Percentiles rank a stretch among this genome's conserved stretches.
Evolutionary conservation across 495 filamentous ascomycete species (phyloP).

Genomic region (Aspergillus heteromorphus): DNA sequence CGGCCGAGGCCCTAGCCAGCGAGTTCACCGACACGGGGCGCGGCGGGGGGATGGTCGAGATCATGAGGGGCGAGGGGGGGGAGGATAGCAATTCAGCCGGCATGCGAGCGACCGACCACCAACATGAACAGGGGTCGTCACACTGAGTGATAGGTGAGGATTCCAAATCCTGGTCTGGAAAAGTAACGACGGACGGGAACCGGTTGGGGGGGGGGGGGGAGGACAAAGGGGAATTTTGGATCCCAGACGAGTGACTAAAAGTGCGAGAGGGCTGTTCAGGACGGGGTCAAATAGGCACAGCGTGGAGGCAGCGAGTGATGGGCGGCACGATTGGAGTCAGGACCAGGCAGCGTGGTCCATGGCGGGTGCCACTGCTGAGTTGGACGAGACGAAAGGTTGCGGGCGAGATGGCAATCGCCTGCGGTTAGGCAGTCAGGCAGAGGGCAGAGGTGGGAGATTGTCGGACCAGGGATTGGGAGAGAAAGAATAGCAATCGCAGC

Average conservation of each 20-base stretch:
- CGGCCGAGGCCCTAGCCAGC: constrained; percentile 19
- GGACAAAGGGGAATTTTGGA: constrained; percentile 3
- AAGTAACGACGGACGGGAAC: too few species aligned
- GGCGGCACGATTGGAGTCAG: not conserved
- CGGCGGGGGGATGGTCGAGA: constrained; percentile 30
- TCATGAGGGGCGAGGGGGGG: constrained; percentile 20
- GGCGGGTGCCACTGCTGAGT: constrained; percentile 19
- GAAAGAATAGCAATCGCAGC: not conserved
- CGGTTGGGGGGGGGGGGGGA: constrained; percentile 1
- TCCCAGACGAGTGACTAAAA: not conserved
- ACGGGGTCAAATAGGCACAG: not conserved
- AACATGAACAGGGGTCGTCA: constrained; percentile 13
- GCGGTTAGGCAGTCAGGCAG: constrained; percentile 19
- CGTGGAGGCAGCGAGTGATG: not conserved
- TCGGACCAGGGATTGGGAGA: not conserved
- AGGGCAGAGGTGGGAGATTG: not conserved
- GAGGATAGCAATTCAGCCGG: constrained; percentile 9
- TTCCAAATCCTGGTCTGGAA: constrained; percentile 5
- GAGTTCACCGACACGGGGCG: constrained; percentile 35
- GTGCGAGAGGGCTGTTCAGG: not conserved
- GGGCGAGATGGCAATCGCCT: constrained; percentile 12
- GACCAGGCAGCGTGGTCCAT: constrained; percentile 23
- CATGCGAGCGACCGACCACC: not conserved
- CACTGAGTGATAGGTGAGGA: not conserved
- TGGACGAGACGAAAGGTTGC: too few species aligned